Conservation (phyloP, 2,329 filamentous ascomycete genomes). For the Rutstroemia sydowiana region DNA sequence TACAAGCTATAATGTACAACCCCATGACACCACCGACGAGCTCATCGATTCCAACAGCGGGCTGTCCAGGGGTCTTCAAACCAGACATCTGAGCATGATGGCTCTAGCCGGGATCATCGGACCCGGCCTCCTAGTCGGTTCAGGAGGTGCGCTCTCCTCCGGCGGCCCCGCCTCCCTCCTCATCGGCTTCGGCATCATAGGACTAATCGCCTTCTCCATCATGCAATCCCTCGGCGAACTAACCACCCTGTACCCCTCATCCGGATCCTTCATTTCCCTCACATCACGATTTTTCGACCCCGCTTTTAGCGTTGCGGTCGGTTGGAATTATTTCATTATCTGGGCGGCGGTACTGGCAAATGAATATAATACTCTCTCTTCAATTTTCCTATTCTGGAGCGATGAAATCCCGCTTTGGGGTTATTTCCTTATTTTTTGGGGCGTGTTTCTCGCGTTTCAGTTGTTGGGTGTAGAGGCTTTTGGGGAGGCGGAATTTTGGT, state of each 20-base stretch:
- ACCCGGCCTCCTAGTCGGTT: constrained; percentile 64
- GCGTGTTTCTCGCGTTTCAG: constrained; percentile 61
- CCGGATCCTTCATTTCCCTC: constrained; percentile 64
- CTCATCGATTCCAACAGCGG: constrained; percentile 49
- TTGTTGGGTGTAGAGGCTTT: constrained; percentile 67
- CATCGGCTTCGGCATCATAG: constrained; percentile 67
- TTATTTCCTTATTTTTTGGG: constrained; percentile 69
- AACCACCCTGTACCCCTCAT: constrained; percentile 64
- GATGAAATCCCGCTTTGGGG: constrained; percentile 55
- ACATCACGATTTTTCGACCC: constrained; percentile 65
- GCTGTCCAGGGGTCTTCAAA: constrained; percentile 63
- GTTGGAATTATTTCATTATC: constrained; percentile 34
- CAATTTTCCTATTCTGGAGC: constrained; percentile 60
- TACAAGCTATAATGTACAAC: not conserved
- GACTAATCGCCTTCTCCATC: constrained; percentile 52
- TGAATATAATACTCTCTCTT: constrained; percentile 63
- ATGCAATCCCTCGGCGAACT: constrained; percentile 66
- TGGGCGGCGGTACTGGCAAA: constrained; percentile 47
- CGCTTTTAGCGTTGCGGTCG: constrained; percentile 60
- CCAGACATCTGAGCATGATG: constrained; percentile 61
- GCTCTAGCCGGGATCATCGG: constrained; percentile 54
- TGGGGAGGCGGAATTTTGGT: constrained; percentile 75
- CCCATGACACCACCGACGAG: not conserved
- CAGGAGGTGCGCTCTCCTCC: constrained; percentile 58
- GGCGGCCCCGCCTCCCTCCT: constrained; percentile 66